Evolutionary conservation across 805 yeast species (phyloP).

Genomic region (Yarrowia divulgata): DNA sequence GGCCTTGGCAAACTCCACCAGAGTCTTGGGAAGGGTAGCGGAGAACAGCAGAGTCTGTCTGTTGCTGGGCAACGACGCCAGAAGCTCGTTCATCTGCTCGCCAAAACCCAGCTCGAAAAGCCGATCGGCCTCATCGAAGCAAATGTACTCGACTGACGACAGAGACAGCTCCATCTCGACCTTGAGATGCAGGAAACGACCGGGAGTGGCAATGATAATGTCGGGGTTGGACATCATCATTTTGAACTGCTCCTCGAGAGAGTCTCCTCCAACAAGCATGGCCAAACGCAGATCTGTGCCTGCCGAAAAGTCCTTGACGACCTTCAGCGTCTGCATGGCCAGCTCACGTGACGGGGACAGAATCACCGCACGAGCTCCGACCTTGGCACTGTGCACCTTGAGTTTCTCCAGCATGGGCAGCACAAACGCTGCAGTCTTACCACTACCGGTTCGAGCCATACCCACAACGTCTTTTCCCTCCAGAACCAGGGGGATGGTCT

Average conservation of each 20-base stretch:
- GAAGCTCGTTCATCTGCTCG: constrained; percentile 87
- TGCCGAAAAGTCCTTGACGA: constrained; percentile 83
- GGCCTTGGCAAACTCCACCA: constrained; percentile 97
- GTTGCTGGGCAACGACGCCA: constrained; percentile 78
- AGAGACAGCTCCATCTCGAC: constrained; percentile 93
- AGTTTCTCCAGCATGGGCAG: constrained; percentile 88
- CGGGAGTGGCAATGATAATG: constrained; percentile 95
- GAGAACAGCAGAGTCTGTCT: constrained; percentile 91
- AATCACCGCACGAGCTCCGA: constrained; percentile 88
- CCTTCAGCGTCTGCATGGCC: constrained; percentile 90
- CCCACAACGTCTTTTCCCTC: constrained; percentile 95
- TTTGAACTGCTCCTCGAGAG: constrained; percentile 94
- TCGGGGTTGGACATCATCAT: constrained; percentile 95
- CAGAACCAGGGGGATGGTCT: constrained; percentile 88
- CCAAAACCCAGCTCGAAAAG: constrained; percentile 96
- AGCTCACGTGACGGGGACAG: constrained; percentile 95
- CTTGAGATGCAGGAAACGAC: constrained; percentile 92
- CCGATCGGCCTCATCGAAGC: constrained; percentile 97
- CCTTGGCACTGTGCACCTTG: constrained; percentile 81
- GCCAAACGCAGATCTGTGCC: constrained; percentile 85
- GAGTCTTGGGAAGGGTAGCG: constrained; percentile 90
- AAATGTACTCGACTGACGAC: constrained; percentile 83
- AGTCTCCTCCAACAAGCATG: constrained; percentile 95
- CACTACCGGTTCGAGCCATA: constrained; percentile 99
- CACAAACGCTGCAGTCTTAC: constrained; percentile 97